Evolutionary conservation across 164 flowering plant genomes (phyloP).

Genomic region (Hamamelis virginiana): DNA sequence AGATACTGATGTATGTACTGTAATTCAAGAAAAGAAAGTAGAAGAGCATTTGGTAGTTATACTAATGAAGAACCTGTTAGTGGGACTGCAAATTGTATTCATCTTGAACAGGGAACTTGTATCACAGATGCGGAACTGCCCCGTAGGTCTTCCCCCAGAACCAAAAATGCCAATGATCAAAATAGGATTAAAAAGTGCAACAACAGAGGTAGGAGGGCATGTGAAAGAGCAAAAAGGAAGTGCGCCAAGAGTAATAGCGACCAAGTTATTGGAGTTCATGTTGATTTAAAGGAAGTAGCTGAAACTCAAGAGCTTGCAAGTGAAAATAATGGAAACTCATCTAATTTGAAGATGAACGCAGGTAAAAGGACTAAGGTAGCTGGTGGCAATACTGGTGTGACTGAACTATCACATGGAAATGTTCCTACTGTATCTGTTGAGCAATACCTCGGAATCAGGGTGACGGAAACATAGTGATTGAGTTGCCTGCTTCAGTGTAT

Average conservation of each 20-base stretch:
- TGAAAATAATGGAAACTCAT: constrained; percentile 5
- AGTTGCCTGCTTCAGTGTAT: constrained; percentile 14
- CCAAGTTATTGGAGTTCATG: constrained; percentile 11
- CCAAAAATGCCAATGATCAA: constrained; percentile 7
- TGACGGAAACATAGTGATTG: constrained; percentile 3
- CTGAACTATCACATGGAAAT: constrained; percentile 10
- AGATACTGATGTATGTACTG: constrained; percentile 21
- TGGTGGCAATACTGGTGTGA: background rate
- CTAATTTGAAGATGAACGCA: constrained; percentile 8
- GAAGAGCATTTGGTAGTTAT: constrained; percentile 7
- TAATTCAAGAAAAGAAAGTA: constrained; percentile 18
- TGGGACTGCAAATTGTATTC: constrained; percentile 4
- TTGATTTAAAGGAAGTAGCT: constrained; percentile 11
- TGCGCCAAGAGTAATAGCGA: constrained; percentile 6
- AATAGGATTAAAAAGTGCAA: constrained; percentile 8
- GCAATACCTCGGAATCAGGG: constrained; percentile 10
- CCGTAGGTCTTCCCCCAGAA: background rate
- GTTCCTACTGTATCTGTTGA: constrained; percentile 9
- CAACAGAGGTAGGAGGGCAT: constrained; percentile 24
- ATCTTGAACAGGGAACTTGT: constrained; percentile 8
- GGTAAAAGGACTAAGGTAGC: constrained; percentile 21
- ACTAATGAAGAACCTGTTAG: background rate
- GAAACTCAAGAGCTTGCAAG: constrained; percentile 6
- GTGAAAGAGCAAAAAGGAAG: constrained; percentile 18
- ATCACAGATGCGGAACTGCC: background rate